phyloP scores from a whole-genome alignment of 306 rosid genomes.

The Sophora flavescens region DNA sequence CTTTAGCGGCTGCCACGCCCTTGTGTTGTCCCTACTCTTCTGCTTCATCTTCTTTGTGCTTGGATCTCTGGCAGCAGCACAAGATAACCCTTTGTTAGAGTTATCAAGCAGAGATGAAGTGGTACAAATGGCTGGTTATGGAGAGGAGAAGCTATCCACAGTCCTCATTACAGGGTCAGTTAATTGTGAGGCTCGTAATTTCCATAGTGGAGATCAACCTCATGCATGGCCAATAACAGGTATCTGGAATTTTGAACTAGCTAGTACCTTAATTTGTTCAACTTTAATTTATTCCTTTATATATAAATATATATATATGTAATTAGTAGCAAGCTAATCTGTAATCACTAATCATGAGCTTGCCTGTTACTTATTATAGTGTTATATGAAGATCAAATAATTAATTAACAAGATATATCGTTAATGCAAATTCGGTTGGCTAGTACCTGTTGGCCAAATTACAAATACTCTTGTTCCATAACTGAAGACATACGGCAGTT shows the following conservation, averaged over 20 bases:
- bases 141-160: conserved; percentile 91
- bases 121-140: conserved; percentile 83
- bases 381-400: background rate
- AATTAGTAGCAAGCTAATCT: background rate
- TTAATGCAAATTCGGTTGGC: background rate
- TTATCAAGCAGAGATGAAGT: conserved; percentile 68
- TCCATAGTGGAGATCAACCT: conserved; percentile 48
- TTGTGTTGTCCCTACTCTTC: conserved; percentile 33
- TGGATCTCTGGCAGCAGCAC: conserved; percentile 32
- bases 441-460: background rate
- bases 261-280: background rate
- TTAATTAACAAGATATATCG: background rate
- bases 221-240: conserved; percentile 88
- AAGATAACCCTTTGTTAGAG: conserved; percentile 44
- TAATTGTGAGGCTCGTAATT: conserved; percentile 62
- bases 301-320: background rate
- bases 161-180: conserved; percentile 88
- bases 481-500: conserved; percentile 36
- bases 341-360: background rate
- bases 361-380: background rate
- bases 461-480: background rate
- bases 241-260: conserved; percentile 24
- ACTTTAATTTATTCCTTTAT: background rate
- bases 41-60: conserved; percentile 20
- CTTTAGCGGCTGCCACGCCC: conserved; percentile 47